phyloP scores from a whole-genome alignment of 768 basidiomycete genomes.

The Suillus spraguei region DNA sequence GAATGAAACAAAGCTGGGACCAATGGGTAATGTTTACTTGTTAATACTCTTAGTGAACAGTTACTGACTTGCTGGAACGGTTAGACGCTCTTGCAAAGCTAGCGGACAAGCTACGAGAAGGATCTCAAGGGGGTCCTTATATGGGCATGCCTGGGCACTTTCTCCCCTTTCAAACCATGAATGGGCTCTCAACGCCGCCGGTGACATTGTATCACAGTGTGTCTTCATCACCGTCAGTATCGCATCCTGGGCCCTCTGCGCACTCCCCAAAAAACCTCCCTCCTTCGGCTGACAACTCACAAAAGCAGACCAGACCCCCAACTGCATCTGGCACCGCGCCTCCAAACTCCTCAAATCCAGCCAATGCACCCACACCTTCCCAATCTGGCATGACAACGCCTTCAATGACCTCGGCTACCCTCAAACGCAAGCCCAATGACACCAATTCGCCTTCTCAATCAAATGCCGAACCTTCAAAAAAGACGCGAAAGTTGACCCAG shows the following conservation, averaged over 20 bases:
- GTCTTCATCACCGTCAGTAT: constrained; percentile 46
- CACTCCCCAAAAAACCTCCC: constrained; percentile 53
- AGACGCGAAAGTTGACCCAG: constrained; percentile 57
- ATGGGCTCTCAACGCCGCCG: constrained; percentile 27
- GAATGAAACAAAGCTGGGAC: constrained; percentile 54
- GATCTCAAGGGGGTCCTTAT: constrained; percentile 20
- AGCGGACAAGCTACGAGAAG: constrained; percentile 41
- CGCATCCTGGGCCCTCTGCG: constrained; percentile 43
- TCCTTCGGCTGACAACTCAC: constrained; percentile 54
- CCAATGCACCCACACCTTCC: constrained; percentile 42
- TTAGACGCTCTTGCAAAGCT: constrained; percentile 47
- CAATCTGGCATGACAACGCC: constrained; percentile 49
- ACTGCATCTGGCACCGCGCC: constrained; percentile 42
- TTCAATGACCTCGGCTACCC: constrained; percentile 46
- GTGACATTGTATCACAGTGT: constrained; percentile 47
- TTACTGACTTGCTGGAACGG: constrained; percentile 19
- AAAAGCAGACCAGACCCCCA: constrained; percentile 66
- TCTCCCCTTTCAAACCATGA: constrained; percentile 17
- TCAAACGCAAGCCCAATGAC: constrained; percentile 57
- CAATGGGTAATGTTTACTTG: constrained; percentile 56
- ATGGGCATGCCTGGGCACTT: constrained; percentile 15
- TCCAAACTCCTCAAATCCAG: constrained; percentile 27
- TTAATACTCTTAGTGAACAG: constrained; percentile 29
- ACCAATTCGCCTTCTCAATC: constrained; percentile 54
- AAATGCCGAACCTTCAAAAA: constrained; percentile 48